Percentiles rank a stretch among this genome's conserved stretches.
Conservation (phyloP, 768 basidiomycete genomes). For the Leccinum aurantiacum region DNA sequence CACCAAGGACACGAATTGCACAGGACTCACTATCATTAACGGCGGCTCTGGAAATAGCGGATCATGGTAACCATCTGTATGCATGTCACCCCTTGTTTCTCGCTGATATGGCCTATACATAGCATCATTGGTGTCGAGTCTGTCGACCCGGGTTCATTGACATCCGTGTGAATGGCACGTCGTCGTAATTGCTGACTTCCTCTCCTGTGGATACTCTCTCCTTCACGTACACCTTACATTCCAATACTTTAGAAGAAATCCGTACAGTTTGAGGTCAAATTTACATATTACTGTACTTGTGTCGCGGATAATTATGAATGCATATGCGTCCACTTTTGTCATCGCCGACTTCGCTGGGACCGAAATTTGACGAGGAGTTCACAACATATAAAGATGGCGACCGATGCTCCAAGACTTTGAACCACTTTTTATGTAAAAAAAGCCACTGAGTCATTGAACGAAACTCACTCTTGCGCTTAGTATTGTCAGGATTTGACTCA, state of each 20-base stretch:
- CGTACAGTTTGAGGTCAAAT: too few relatives aligned
- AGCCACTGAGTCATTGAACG: too few relatives aligned
- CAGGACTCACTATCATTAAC: neutral
- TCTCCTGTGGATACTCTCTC: neutral
- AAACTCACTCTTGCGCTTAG: too few relatives aligned
- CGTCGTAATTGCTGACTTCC: neutral
- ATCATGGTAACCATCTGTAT: constrained; percentile 1
- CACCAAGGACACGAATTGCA: neutral
- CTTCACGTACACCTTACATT: too few relatives aligned
- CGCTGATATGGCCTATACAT: neutral
- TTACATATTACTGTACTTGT: too few relatives aligned
- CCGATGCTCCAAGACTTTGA: too few relatives aligned
- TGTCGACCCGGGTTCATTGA: neutral
- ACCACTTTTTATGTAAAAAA: too few relatives aligned
- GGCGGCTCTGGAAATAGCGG: neutral
- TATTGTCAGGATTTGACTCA: neutral
- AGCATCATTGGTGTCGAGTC: too few relatives aligned
- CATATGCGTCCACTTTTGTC: neutral
- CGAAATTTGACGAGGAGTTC: neutral
- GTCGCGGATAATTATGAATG: too few relatives aligned
- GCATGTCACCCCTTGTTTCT: neutral
- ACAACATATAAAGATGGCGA: too few relatives aligned
- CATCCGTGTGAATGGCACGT: neutral
- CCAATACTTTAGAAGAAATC: too few relatives aligned
- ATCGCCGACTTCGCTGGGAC: neutral